phyloP scores from a whole-genome alignment of 2,329 filamentous ascomycete species.

The Alternaria solani region DNA sequence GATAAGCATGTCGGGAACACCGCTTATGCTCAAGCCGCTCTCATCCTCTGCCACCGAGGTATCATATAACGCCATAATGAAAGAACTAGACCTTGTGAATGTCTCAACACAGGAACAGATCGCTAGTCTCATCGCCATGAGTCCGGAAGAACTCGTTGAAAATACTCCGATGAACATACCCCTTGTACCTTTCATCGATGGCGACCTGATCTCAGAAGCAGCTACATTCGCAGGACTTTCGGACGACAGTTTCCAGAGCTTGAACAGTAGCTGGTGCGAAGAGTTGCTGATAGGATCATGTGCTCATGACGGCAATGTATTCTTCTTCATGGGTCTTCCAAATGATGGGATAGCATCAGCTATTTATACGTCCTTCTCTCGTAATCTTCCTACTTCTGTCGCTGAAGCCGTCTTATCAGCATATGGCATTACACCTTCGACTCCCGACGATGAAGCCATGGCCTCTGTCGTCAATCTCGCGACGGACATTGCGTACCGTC shows the following conservation, averaged over 20 bases:
- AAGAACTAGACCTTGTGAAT: slow-evolving; percentile 47
- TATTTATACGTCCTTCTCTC: slow-evolving; percentile 40
- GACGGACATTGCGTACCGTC: slow-evolving; percentile 56
- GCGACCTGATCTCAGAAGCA: slow-evolving; percentile 47
- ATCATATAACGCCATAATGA: slow-evolving; percentile 42
- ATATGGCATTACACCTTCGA: slow-evolving; percentile 49
- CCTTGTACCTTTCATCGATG: slow-evolving; percentile 53
- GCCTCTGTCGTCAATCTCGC: slow-evolving; percentile 50
- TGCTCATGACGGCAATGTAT: slow-evolving; percentile 51
- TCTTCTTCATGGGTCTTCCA: slow-evolving; percentile 28
- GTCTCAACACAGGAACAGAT: slow-evolving; percentile 49
- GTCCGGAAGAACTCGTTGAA: slow-evolving; percentile 49
- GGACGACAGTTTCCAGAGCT: not conserved
- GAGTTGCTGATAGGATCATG: slow-evolving; percentile 57
- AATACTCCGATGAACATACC: slow-evolving; percentile 49
- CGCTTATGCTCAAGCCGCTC: slow-evolving; percentile 52
- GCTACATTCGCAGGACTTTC: slow-evolving; percentile 20
- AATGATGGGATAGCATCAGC: slow-evolving; percentile 30
- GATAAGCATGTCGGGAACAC: slow-evolving; percentile 37
- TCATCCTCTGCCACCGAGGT: slow-evolving; percentile 49
- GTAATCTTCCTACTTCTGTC: slow-evolving; percentile 23
- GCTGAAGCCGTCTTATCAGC: slow-evolving; percentile 38
- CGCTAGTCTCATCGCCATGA: slow-evolving; percentile 48
- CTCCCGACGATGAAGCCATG: slow-evolving; percentile 51
- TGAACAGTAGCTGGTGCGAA: slow-evolving; percentile 51